Percentiles rank a stretch among this genome's conserved stretches.
These are phyloP conservation scores for Daldinia caldariorum DNA, from an alignment of 495 filamentous ascomycete species.

Conservation along the genomic window DNA sequence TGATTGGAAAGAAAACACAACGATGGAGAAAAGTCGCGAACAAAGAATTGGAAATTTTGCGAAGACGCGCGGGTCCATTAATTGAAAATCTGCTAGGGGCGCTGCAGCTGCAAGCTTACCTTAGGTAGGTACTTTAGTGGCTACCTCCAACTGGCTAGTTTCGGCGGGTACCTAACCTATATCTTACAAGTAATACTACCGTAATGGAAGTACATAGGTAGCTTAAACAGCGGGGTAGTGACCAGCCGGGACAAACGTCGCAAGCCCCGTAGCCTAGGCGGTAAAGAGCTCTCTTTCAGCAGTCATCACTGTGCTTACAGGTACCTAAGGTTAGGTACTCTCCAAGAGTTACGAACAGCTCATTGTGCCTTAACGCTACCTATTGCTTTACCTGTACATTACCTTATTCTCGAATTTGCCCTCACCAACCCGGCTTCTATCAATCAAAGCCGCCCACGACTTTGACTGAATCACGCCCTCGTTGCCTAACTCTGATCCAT, in stretches of 20 bases:
- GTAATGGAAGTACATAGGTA: neutral
- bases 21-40: conserved; percentile 17
- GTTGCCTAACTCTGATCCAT: conserved; percentile 22
- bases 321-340: too few species aligned
- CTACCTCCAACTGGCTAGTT: conserved; percentile 15
- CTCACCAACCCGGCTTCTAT: conserved; percentile 4
- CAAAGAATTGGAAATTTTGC: conserved; percentile 6
- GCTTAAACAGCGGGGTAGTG: conserved; percentile 31
- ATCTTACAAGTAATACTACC: too few species aligned
- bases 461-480: conserved; percentile 8
- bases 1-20: conserved; percentile 40
- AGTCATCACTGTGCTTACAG: conserved; percentile 11
- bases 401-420: conserved; percentile 7
- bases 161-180: conserved; percentile 15
- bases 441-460: conserved; percentile 16
- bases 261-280: conserved; percentile 13
- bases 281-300: conserved; percentile 16
- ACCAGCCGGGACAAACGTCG: neutral
- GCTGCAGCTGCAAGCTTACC: conserved; percentile 13
- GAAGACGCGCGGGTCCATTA: conserved; percentile 12
- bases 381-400: neutral
- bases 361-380: neutral
- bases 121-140: neutral
- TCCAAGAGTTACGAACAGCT: neutral
- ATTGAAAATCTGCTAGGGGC: conserved; percentile 18